Conservation (phyloP, 148 eudicot genomes). For the Simmondsia chinensis region DNA sequence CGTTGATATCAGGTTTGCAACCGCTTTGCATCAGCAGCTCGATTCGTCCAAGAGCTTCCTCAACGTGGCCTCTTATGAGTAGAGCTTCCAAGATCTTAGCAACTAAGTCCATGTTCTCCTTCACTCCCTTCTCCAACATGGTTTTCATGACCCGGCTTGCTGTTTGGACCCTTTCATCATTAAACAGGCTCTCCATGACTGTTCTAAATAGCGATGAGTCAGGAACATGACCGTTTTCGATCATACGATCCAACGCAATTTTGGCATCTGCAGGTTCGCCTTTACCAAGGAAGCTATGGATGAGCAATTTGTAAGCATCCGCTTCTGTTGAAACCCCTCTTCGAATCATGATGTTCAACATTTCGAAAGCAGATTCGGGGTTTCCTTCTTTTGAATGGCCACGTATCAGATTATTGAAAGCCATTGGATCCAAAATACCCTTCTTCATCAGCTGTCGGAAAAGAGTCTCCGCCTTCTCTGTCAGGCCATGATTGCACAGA, state of each 20-base stretch:
- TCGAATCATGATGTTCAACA: conserved; percentile 79
- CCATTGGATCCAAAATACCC: conserved; percentile 62
- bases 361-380: conserved; percentile 66
- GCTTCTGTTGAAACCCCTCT: conserved; percentile 47
- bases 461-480: conserved; percentile 68
- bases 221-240: conserved; percentile 72
- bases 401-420: conserved; percentile 56
- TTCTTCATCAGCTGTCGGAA: conserved; percentile 85
- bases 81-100: conserved; percentile 78
- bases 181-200: conserved; percentile 77
- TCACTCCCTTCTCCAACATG: conserved; percentile 88
- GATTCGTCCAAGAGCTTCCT: conserved; percentile 88
- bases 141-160: conserved; percentile 87
- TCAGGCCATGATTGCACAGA: conserved; percentile 63
- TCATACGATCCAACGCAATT: conserved; percentile 69
- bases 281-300: conserved; percentile 66
- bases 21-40: conserved; percentile 74
- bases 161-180: conserved; percentile 85
- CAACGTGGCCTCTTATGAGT: conserved; percentile 80
- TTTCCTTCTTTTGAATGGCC: conserved; percentile 71
- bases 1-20: conserved; percentile 43
- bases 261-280: conserved; percentile 88
- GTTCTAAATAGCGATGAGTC: conserved; percentile 59
- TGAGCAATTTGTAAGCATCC: conserved; percentile 44
- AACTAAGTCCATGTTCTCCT: conserved; percentile 69